Base-by-base conservation (phyloP, 148 eudicot genomes). In the Spergularia bocconei region DNA sequence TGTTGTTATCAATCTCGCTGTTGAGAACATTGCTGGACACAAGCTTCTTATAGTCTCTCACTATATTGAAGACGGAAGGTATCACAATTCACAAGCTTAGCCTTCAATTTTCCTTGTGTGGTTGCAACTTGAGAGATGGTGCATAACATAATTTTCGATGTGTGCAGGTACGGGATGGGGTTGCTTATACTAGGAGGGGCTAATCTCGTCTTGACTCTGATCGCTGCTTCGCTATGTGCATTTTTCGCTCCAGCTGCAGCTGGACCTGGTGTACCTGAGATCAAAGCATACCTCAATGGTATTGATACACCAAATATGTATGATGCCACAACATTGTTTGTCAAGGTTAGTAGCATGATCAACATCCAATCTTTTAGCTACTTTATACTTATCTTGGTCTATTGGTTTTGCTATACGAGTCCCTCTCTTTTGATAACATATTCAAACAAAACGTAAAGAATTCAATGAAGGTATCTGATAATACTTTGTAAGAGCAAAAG, bases 181-280 rank as follows among this genome's bases (percentile, higher is more conserved):
- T 83, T 90, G 69, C 5, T 84, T 39, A 83, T 21, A 58, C 57
- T 92, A 67, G 77, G 91, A 13, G 91, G 81, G 54, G 82, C 76
- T 5, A 92, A 92, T 79, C 86, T 92, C 62, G 12, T 83, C 48
- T 77, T 90, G 71, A 88, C 97, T n/a, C 67, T 86, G 67, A 82
- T 86, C 12, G 93, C 97, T 33, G 79, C 97, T 13, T 61, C 81
- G 67, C 83, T 92, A 2, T 88, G 90, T 57, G 91, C 89, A 56
- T 87, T 75, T 39, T 92, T 92, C 61, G 90, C 97, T 59, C 97
- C 97, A 33, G 89, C 95, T 52, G 97, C 95, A 7, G 97, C 97
- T 61, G 97, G 97, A 56, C 97, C 97, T 59, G 97, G 97, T 19
- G 88, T 90, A 53, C 97, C 97, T 10, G 97, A 92, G 71, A 92